phyloP scores from a whole-genome alignment of 768 basidiomycete genomes.

The Kwoniella heveanensis region DNA sequence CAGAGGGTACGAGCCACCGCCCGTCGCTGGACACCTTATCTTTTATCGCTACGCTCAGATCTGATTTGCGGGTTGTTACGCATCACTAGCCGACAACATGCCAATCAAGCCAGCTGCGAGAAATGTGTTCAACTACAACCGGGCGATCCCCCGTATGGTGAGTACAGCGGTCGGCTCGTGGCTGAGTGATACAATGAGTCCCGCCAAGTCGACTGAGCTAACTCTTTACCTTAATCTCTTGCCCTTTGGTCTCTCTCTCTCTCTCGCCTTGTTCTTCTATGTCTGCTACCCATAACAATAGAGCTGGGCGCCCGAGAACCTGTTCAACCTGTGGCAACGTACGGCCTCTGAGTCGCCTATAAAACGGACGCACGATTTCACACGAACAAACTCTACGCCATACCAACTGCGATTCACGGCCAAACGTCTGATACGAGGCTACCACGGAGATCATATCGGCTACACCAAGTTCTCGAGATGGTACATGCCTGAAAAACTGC shows the following conservation, averaged over 20 bases:
- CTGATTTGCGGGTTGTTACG: background rate
- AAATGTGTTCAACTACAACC: constrained; percentile 48
- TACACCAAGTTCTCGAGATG: constrained; percentile 92
- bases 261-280: too few relatives aligned
- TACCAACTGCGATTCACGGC: constrained; percentile 91
- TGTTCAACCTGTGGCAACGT: constrained; percentile 85
- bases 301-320: constrained; percentile 86
- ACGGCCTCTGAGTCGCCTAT: constrained; percentile 59
- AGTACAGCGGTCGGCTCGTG: constrained; percentile 23
- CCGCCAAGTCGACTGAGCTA: too few relatives aligned
- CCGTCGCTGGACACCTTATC: too few relatives aligned
- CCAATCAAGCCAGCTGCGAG: constrained; percentile 47
- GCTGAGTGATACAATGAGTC: too few relatives aligned
- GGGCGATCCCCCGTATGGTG: constrained; percentile 55
- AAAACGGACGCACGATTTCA: constrained; percentile 63
- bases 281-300: constrained; percentile 50
- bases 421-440: constrained; percentile 82
- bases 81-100: constrained; percentile 23
- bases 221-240: too few relatives aligned
- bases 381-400: constrained; percentile 64
- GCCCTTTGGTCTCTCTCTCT: too few relatives aligned
- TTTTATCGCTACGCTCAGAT: too few relatives aligned
- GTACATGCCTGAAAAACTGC: constrained; percentile 85
- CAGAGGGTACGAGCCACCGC: too few relatives aligned
- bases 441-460: constrained; percentile 92